Percentiles rank a stretch among this genome's conserved stretches.
Evolutionary conservation across 805 yeast species (phyloP).

Genomic region (Wickerhamiella musiphila): DNA sequence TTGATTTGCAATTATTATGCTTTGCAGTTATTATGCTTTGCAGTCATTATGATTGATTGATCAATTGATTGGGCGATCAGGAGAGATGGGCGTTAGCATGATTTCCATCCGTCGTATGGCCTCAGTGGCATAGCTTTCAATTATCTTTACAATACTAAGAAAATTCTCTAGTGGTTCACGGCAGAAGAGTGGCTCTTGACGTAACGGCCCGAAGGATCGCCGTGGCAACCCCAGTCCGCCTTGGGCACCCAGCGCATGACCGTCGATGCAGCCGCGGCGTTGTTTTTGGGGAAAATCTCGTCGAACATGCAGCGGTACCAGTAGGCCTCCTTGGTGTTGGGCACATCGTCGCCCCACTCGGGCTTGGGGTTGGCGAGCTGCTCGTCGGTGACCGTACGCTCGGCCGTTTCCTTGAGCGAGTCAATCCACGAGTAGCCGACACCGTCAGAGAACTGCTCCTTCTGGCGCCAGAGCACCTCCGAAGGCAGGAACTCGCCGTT

Average conservation of each 20-base stretch:
- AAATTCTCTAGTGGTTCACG: slow-evolving; percentile 24
- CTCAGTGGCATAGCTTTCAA: too few relatives aligned
- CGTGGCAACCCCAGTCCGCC: slow-evolving; percentile 99
- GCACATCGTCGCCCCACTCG: slow-evolving; percentile 90
- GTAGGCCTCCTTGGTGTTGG: slow-evolving; percentile 97
- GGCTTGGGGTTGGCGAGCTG: slow-evolving; percentile 80
- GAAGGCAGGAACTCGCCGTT: slow-evolving; percentile 85
- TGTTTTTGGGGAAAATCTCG: slow-evolving; percentile 71
- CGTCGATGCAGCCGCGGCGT: slow-evolving; percentile 81
- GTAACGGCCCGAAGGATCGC: slow-evolving; percentile 95
- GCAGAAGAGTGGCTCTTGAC: slow-evolving; percentile 77
- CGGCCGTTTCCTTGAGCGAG: slow-evolving; percentile 90
- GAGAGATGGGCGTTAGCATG: too few relatives aligned
- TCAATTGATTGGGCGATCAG: too few relatives aligned
- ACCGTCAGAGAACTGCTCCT: slow-evolving; percentile 98
- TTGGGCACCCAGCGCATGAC: slow-evolving; percentile 99
- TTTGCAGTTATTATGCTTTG: too few relatives aligned
- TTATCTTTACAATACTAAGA: too few relatives aligned
- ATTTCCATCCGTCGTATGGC: too few relatives aligned
- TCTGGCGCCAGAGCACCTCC: slow-evolving; percentile 98
- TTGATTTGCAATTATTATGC: too few relatives aligned
- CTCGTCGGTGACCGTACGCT: slow-evolving; percentile 71
- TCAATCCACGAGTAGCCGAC: slow-evolving; percentile 99
- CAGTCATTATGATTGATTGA: too few relatives aligned
- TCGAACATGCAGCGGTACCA: slow-evolving; percentile 97